These are phyloP conservation scores for Claviceps humidiphila DNA, from an alignment of 2,329 filamentous ascomycete species.

Conservation along the genomic window DNA sequence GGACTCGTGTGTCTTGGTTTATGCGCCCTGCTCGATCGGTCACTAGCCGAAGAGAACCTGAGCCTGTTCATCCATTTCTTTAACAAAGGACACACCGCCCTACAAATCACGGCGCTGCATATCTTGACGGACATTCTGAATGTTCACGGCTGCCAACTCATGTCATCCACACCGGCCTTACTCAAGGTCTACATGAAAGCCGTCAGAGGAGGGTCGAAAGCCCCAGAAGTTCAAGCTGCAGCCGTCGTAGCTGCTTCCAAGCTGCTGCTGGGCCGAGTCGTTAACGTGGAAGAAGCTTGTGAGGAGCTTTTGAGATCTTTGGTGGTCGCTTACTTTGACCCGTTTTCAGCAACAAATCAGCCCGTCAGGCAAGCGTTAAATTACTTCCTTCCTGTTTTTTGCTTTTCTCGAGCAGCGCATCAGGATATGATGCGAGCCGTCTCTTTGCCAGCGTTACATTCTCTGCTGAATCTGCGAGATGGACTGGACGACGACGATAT, in stretches of 20 bases:
- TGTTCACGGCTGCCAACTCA: constrained; percentile 69
- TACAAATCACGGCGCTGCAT: constrained; percentile 83
- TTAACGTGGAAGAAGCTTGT: constrained; percentile 54
- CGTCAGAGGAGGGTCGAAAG: constrained; percentile 56
- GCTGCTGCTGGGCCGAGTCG: constrained; percentile 66
- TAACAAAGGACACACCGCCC: constrained; percentile 74
- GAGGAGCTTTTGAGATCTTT: constrained; percentile 73
- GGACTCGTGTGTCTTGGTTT: constrained; percentile 82
- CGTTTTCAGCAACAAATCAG: constrained; percentile 66
- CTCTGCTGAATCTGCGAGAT: constrained; percentile 60
- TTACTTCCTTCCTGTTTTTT: constrained; percentile 92
- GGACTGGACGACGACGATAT: constrained; percentile 62
- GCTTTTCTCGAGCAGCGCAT: constrained; percentile 71
- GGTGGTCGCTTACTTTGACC: constrained; percentile 80
- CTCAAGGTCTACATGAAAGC: constrained; percentile 79
- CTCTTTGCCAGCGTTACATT: constrained; percentile 60
- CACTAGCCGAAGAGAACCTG: constrained; percentile 83
- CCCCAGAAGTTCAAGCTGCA: constrained; percentile 64
- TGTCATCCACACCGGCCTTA: constrained; percentile 53
- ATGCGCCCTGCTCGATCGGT: constrained; percentile 81
- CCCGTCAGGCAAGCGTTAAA: constrained; percentile 74
- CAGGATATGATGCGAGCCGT: constrained; percentile 69
- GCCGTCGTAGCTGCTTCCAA: constrained; percentile 76
- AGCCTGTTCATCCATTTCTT: constrained; percentile 93
- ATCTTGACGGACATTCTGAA: constrained; percentile 89